Conservation (phyloP, 768 basidiomycete species). For the Myochromella boudieri region DNA sequence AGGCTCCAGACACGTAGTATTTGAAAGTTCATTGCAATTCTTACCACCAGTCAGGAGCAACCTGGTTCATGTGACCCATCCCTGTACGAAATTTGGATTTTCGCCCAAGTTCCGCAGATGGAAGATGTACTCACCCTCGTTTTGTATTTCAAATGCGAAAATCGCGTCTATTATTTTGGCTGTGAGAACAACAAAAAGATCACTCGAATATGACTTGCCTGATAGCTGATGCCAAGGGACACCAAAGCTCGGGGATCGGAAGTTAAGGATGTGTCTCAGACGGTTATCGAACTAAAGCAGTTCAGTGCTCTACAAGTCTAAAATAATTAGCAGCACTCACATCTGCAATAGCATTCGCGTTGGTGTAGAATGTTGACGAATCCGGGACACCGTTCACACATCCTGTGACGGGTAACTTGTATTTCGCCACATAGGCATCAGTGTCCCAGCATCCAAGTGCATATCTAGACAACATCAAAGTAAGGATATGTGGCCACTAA, state of each 20-base stretch:
- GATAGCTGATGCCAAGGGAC: slow-evolving; percentile 25
- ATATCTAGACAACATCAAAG: slow-evolving; percentile 9
- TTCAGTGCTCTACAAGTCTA: neutral
- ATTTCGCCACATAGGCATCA: slow-evolving; percentile 25
- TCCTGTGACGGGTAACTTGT: slow-evolving; percentile 19
- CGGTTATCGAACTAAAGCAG: slow-evolving; percentile 22
- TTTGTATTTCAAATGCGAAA: slow-evolving; percentile 25
- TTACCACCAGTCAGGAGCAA: slow-evolving; percentile 26
- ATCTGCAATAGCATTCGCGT: slow-evolving; percentile 24
- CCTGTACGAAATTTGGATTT: no score
- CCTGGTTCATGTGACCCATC: slow-evolving; percentile 28
- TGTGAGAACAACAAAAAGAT: neutral
- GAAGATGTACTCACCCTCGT: slow-evolving; percentile 18
- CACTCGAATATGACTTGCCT: slow-evolving; percentile 4
- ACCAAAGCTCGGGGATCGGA: slow-evolving; percentile 23
- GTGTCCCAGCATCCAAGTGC: slow-evolving; percentile 27
- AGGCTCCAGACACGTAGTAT: neutral
- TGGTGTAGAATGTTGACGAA: slow-evolving; percentile 24
- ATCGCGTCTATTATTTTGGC: slow-evolving; percentile 19
- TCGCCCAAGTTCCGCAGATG: no score
- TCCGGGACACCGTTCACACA: slow-evolving; percentile 26
- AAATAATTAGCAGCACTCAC: no score
- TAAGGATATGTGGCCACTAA: neutral
- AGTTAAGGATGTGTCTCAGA: slow-evolving; percentile 24
- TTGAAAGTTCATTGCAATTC: neutral